These are phyloP conservation scores for Vittaforma corneae DNA, from an alignment of 371 early-diverging fungal genomes.

Conservation along the genomic window DNA sequence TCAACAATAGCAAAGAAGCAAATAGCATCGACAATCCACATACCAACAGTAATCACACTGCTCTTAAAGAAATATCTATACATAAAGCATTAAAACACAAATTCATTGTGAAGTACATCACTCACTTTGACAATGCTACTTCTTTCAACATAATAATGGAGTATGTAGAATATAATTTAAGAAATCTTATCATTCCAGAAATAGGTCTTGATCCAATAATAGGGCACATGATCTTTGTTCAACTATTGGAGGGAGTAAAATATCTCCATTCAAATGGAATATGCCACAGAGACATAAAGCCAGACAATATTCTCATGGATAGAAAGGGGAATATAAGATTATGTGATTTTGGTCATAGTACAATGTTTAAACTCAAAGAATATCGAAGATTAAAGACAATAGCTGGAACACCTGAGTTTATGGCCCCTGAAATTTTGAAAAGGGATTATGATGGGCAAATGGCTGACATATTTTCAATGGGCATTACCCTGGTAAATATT, in stretches of 20 bases:
- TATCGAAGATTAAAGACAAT: constrained; percentile 58
- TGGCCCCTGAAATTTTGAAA: constrained; percentile 62
- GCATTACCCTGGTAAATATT: constrained; percentile 62
- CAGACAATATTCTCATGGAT: constrained; percentile 63
- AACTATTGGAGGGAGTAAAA: constrained; percentile 87
- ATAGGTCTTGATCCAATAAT: constrained; percentile 63
- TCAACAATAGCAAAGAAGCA: not conserved
- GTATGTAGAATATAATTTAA: constrained; percentile 60
- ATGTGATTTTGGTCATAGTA: constrained; percentile 60
- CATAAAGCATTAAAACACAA: constrained; percentile 69
- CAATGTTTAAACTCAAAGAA: constrained; percentile 60
- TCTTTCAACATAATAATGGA: constrained; percentile 72
- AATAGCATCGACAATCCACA: no score
- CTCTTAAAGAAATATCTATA: constrained; percentile 68
- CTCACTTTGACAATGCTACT: constrained; percentile 60
- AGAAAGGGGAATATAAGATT: constrained; percentile 49
- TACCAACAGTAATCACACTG: no score
- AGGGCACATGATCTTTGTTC: constrained; percentile 88
- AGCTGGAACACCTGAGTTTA: constrained; percentile 64
- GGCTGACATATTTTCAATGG: constrained; percentile 64
- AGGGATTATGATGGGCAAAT: constrained; percentile 61
- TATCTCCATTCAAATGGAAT: constrained; percentile 92
- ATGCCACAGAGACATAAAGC: constrained; percentile 79
- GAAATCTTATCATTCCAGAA: constrained; percentile 62
- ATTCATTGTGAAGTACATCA: constrained; percentile 66